Percentiles rank a stretch among this genome's conserved stretches.
phyloP scores from a whole-genome alignment of 1,139 yeast genomes.

The Candida glucosophila region DNA sequence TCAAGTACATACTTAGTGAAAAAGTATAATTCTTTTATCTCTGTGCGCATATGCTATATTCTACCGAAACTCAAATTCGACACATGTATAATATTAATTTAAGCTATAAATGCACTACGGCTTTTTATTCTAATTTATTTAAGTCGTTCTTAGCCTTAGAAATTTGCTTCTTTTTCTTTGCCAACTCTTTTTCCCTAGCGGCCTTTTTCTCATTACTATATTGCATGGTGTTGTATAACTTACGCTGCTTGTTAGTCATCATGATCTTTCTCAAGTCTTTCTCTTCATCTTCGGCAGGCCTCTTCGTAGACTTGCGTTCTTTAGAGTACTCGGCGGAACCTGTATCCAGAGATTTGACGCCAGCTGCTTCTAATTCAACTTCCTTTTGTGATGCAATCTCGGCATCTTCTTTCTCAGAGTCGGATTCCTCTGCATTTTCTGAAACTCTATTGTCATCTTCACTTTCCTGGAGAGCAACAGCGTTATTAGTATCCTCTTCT shows the following conservation, averaged over 20 bases:
- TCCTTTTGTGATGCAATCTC: conserved; percentile 70
- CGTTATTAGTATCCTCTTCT: conserved; percentile 42
- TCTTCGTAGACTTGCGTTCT: conserved; percentile 23
- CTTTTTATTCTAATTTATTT: conserved; percentile 27
- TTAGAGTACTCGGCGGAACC: conserved; percentile 10
- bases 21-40: no score
- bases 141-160: conserved; percentile 58
- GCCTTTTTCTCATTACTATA: conserved; percentile 84
- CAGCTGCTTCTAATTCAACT: conserved; percentile 84
- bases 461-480: conserved; percentile 35
- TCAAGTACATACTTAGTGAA: no score
- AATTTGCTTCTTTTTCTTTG: conserved; percentile 71
- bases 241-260: conserved; percentile 97
- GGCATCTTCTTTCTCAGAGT: conserved; percentile 43
- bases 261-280: conserved; percentile 85
- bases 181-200: conserved; percentile 63
- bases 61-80: no score
- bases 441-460: conserved; percentile 40
- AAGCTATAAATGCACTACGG: no score
- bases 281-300: conserved; percentile 57
- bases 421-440: conserved; percentile 42
- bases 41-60: no score
- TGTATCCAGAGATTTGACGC: conserved; percentile 64
- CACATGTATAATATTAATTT: no score
- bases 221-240: conserved; percentile 91